A percentile compares a stretch with the other conserved stretches of the same genome.
Evolutionary conservation across 257 asterid genomes (phyloP).

Genomic region (Solanum pennellii): DNA sequence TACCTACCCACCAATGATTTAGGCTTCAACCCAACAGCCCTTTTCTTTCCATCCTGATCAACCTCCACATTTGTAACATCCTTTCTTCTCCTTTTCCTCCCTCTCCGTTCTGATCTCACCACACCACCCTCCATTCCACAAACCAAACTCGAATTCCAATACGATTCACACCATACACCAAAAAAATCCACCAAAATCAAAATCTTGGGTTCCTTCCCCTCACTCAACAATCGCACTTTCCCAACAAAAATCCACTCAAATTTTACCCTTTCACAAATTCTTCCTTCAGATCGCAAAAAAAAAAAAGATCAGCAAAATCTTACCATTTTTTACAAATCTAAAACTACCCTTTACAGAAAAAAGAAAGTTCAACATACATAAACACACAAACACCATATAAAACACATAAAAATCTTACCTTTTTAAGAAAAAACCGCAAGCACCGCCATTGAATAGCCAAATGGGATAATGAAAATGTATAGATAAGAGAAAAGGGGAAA

Average conservation of each 20-base stretch:
- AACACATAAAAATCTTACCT: not conserved
- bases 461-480: not conserved
- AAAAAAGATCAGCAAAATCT: not conserved
- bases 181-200: not conserved
- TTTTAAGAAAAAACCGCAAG: not conserved
- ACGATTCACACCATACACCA: slow-evolving; percentile 9
- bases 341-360: not conserved
- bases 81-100: slow-evolving; percentile 58
- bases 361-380: not conserved
- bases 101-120: slow-evolving; percentile 33
- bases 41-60: slow-evolving; percentile 35
- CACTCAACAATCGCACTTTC: not conserved
- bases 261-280: not conserved
- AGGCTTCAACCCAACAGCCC: slow-evolving; percentile 28
- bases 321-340: not conserved
- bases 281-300: not conserved
- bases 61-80: slow-evolving; percentile 29
- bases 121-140: slow-evolving; percentile 34
- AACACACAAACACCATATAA: not conserved
- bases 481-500: not conserved
- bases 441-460: slow-evolving; percentile 7
- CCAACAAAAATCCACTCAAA: not conserved
- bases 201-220: not conserved
- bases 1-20: slow-evolving; percentile 48
- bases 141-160: slow-evolving; percentile 5